Conservation (phyloP, 129 eudicot genomes). For the Pittosporum tobira region DNA sequence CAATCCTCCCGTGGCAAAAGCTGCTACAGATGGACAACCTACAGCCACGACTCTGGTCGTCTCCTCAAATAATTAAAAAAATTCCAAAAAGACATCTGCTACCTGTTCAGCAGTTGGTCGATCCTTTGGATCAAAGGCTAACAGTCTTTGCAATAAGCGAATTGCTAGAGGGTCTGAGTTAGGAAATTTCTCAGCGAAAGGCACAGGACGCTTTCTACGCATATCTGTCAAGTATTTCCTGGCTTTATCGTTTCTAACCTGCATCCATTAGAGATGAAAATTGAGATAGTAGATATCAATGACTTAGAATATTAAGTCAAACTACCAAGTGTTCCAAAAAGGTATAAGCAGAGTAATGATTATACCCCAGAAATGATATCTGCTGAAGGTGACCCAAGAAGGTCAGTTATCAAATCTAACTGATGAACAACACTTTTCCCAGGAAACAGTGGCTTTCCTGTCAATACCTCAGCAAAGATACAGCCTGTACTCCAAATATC, state of each 20-base stretch:
- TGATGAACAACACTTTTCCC: constrained; percentile 76
- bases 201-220: constrained; percentile 65
- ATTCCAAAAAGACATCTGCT: neutral
- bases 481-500: constrained; percentile 98
- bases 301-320: neutral
- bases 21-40: neutral
- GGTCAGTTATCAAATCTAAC: constrained; percentile 41
- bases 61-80: neutral
- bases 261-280: constrained; percentile 9
- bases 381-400: constrained; percentile 84
- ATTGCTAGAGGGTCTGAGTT: constrained; percentile 66
- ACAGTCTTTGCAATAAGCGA: constrained; percentile 54
- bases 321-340: neutral
- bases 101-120: constrained; percentile 93
- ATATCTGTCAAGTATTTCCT: constrained; percentile 66
- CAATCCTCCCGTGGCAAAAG: neutral
- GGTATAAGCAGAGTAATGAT: neutral
- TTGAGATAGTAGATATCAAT: neutral
- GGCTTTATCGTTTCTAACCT: constrained; percentile 84
- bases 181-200: constrained; percentile 58
- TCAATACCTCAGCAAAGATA: constrained; percentile 85
- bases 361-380: constrained; percentile 79
- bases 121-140: constrained; percentile 92
- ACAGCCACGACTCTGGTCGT: neutral
- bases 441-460: constrained; percentile 85